Base-by-base conservation (phyloP, 2,329 filamentous ascomycete species). In the Ophiostoma fasciatum region DNA sequence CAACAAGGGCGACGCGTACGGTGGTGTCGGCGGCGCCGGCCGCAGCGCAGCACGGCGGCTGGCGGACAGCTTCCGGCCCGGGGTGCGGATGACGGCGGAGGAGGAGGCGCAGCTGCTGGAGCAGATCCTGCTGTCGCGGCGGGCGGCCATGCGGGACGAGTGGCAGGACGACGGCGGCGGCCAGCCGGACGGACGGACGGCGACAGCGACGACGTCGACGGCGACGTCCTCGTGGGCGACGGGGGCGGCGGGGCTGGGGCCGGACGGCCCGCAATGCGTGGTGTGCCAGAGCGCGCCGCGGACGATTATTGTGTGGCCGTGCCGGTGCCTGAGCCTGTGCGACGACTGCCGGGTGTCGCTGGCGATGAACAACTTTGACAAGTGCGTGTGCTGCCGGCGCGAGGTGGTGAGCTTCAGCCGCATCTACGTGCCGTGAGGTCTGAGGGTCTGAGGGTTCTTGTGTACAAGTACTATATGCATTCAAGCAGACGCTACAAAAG, bases 351-450 rank as follows among this genome's bases (percentile, higher is more conserved):
- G 90, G 22, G 82, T 96, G 25, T 88, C 83, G 29, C 66, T 96
- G 43, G 90, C 90, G 4, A 87, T 93, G 75, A 92, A 94, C 54
- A 96, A 96, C 54, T 96, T 93, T 54, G 83, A 87, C 45, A 92
- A 83, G 52, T 98, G 90, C 53, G 87, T 96, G 27, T 96, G 88
- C 50, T 96, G 90, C 55, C 71, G 90, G 34, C 74, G 83, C 38
- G 81, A 90, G 48, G 84, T 96, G 21, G 73, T 75, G 37, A 90
- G 87, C 37, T 96, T 94, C 56, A 87, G 83, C 46, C 74, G 84
- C 47, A 74, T 98, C 41, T 98, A 82, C 63, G 85, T 96, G 28
- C 90, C 90, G 33, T 79, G 48, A n/a, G 23, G 21, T 17, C 23
- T 31, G 15, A 10, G 22, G 32, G 19, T 25, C 4, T 29, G 18